phyloP scores from a whole-genome alignment of 208 protist genomes.

The Naegleria gruberi region DNA sequence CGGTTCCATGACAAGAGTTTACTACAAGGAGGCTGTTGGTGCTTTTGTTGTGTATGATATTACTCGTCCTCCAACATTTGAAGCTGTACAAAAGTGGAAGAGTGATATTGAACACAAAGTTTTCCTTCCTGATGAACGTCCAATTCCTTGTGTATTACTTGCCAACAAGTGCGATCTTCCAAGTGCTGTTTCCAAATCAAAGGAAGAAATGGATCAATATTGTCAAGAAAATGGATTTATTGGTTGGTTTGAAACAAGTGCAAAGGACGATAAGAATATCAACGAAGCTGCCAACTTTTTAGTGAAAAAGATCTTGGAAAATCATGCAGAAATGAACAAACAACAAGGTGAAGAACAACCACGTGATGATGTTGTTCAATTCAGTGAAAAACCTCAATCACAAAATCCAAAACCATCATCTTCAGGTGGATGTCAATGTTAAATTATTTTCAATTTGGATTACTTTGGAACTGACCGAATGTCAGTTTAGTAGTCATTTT shows the following conservation, averaged over 20 bases:
- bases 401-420: background rate
- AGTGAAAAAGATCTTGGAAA: conserved; percentile 44
- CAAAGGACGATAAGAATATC: conserved; percentile 49
- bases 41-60: conserved; percentile 53
- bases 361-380: background rate
- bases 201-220: conserved; percentile 45
- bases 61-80: conserved; percentile 44
- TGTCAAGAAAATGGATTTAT: conserved; percentile 44
- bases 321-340: conserved; percentile 14
- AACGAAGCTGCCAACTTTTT: conserved; percentile 36
- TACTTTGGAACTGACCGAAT: too few relatives aligned
- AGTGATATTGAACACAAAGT: conserved; percentile 53
- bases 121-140: conserved; percentile 17
- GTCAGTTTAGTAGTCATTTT: too few relatives aligned
- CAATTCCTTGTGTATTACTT: conserved; percentile 30
- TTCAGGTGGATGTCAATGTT: background rate
- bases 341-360: background rate
- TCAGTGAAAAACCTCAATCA: background rate
- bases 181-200: background rate
- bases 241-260: conserved; percentile 50
- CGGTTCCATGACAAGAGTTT: conserved; percentile 55
- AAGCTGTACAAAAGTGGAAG: conserved; percentile 53
- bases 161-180: conserved; percentile 40
- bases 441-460: too few relatives aligned
- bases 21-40: conserved; percentile 54